These are phyloP conservation scores for Xanthoconium stramineum DNA, from an alignment of 768 basidiomycete species.

Conservation along the genomic window DNA sequence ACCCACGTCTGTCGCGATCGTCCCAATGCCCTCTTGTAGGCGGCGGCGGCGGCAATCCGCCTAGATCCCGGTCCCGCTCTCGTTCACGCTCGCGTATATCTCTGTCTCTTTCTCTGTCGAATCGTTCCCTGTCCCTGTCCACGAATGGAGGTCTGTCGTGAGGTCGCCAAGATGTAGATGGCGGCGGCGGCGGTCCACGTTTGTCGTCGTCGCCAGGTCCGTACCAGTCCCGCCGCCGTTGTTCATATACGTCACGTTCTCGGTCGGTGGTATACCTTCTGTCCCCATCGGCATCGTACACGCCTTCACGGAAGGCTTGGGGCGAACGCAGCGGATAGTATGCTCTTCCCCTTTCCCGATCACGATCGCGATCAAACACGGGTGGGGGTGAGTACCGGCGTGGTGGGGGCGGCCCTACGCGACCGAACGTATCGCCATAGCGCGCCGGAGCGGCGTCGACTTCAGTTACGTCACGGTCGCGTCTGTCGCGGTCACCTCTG, in stretches of 20 bases:
- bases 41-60: slow-evolving; percentile 19
- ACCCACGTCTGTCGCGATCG: slow-evolving; percentile 37
- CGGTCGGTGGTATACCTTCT: slow-evolving; percentile 30
- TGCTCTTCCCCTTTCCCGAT: slow-evolving; percentile 25
- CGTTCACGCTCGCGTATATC: slow-evolving; percentile 37
- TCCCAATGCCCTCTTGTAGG: slow-evolving; percentile 35
- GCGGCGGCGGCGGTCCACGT: slow-evolving; percentile 16
- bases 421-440: slow-evolving; percentile 33
- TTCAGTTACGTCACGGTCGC: slow-evolving; percentile 38
- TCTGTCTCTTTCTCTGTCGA: slow-evolving; percentile 32
- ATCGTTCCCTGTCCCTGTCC: slow-evolving; percentile 38
- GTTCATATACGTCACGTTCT: slow-evolving; percentile 32
- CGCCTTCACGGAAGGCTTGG: slow-evolving; percentile 21
- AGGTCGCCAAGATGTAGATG: slow-evolving; percentile 23
- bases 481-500: slow-evolving; percentile 32
- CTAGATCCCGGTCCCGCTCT: slow-evolving; percentile 25
- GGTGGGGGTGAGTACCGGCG: slow-evolving; percentile 28
- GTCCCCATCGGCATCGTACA: slow-evolving; percentile 35
- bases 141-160: slow-evolving; percentile 34
- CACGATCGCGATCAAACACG: slow-evolving; percentile 34
- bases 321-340: slow-evolving; percentile 34
- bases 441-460: slow-evolving; percentile 33
- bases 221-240: slow-evolving; percentile 29
- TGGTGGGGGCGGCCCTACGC: slow-evolving; percentile 7
- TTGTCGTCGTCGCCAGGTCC: slow-evolving; percentile 42